Evolutionary conservation across 202 grass and related monocot genomes (phyloP), one percentile per base, ranked within the genome.

Genomic region (Dendrocalamus latiflorus): DNA sequence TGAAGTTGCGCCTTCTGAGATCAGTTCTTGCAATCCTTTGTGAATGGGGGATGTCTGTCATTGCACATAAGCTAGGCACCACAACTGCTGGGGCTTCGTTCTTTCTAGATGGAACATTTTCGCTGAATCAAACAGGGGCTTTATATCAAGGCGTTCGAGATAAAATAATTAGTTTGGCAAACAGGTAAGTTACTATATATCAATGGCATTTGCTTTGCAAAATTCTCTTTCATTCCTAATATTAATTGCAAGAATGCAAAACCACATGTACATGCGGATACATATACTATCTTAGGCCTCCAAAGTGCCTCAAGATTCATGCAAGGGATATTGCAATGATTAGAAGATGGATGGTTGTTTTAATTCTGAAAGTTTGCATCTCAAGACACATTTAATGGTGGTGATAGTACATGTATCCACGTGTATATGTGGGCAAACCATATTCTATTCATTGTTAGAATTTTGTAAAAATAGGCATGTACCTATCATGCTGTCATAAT

Each of bases 161-260:
- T 86, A 95, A 95, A 89, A 95, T 95, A 70, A 85, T 91, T 43
- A 98, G 90, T 91, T 91, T 95, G 81, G 79, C 87, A 28, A 98
- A 95, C 74, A 90, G 92, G 95, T 91, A 79, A 84, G 38, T 76
- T 74, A 76, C 44, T 62, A 30, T 73, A 24, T 47, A 62, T 75
- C 38, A 26, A 18, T 69, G n/a, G 10, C 28, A 49, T 36, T n/a
- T 68, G 11, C 49, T 80, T 60, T 16, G 56, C 18, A 62, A n/a
- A 67, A 20, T 77, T 82, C 16, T 75, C 18, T 63, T 78, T 42
- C 15, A 60, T 69, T 18, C 12, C 15, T 42, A 72, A n/a, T 26
- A 2, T 53, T 53, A 74, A 43, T 65, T 54, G n/a, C 5, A 4
- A 63, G 15, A 17, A 36, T 63, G 13, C 45, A 48, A 48, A 48